phyloP scores from a whole-genome alignment of 2,329 filamentous ascomycete genomes.

The Westerdykella ornata region DNA sequence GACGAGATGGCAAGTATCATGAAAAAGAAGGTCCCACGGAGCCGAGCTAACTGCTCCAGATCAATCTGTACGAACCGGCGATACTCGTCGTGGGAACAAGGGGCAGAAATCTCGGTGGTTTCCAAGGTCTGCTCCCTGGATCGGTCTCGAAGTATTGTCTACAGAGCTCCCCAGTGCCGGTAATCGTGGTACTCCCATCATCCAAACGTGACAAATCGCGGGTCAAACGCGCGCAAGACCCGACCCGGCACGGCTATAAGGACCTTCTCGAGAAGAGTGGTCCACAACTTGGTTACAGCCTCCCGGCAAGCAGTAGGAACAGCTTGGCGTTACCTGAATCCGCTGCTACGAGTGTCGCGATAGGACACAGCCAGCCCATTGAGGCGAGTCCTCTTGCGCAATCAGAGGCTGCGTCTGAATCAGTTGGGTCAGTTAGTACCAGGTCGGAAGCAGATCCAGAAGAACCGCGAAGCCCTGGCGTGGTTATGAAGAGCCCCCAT shows the following conservation, averaged over 20 bases:
- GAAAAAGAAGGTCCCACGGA: background rate
- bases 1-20: constrained; percentile 72
- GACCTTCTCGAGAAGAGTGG: constrained; percentile 65
- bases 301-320: constrained; percentile 44
- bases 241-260: constrained; percentile 66
- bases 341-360: constrained; percentile 45
- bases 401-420: constrained; percentile 21
- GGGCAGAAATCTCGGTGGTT: constrained; percentile 74
- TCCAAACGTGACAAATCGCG: constrained; percentile 88
- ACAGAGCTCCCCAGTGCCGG: constrained; percentile 86
- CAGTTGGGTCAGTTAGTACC: background rate
- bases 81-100: constrained; percentile 87
- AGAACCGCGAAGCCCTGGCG: constrained; percentile 21
- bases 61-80: constrained; percentile 83
- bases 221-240: constrained; percentile 72
- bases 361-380: constrained; percentile 36
- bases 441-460: constrained; percentile 7
- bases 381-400: constrained; percentile 27
- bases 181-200: constrained; percentile 83
- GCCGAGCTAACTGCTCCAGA: constrained; percentile 47
- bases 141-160: constrained; percentile 93
- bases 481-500: constrained; percentile 38
- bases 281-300: constrained; percentile 45
- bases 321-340: constrained; percentile 43
- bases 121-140: constrained; percentile 79